These are phyloP conservation scores for Nicotiana tomentosiformis DNA, from an alignment of 257 asterid genomes.

Conservation along the genomic window DNA sequence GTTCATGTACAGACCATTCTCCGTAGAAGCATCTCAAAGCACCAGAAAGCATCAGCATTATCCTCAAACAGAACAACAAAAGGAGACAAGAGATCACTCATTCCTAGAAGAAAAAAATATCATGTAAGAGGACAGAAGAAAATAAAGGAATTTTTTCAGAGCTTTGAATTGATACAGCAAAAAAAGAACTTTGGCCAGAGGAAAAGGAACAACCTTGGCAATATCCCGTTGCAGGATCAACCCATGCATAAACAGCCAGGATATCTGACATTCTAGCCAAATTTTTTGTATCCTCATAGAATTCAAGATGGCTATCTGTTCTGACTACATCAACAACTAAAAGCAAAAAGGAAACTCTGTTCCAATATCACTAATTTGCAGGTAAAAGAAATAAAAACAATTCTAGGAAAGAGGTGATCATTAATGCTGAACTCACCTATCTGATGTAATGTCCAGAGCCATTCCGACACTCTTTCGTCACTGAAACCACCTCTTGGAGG, in stretches of 20 bases:
- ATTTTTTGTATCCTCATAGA: constrained; percentile 82
- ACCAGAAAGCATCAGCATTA: constrained; percentile 99
- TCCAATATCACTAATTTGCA: background rate
- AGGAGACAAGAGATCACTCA: constrained; percentile 97
- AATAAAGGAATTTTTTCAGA: constrained; percentile 15
- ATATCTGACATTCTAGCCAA: constrained; percentile 98
- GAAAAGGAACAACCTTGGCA: constrained; percentile 70
- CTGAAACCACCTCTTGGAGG: constrained; percentile 51
- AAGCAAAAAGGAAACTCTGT: constrained; percentile 12
- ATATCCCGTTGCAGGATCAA: constrained; percentile 96
- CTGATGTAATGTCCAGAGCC: constrained; percentile 98
- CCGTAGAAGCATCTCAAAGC: constrained; percentile 98
- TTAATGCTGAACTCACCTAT: constrained; percentile 48
- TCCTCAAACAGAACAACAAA: constrained; percentile 96
- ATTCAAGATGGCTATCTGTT: constrained; percentile 93
- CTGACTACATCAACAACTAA: constrained; percentile 97
- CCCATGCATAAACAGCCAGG: constrained; percentile 98
- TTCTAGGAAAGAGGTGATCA: background rate
- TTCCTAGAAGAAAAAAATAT: constrained; percentile 43
- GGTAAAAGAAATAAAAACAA: background rate
- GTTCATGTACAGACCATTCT: constrained; percentile 51
- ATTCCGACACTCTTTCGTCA: constrained; percentile 83
- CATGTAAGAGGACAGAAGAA: constrained; percentile 7
- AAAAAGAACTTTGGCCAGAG: constrained; percentile 9
- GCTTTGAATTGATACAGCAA: constrained; percentile 9